Evolutionary conservation across 208 protist species (phyloP), one percentile per base, ranked within the genome.

Genomic region (Tritrichomonas foetus): DNA sequence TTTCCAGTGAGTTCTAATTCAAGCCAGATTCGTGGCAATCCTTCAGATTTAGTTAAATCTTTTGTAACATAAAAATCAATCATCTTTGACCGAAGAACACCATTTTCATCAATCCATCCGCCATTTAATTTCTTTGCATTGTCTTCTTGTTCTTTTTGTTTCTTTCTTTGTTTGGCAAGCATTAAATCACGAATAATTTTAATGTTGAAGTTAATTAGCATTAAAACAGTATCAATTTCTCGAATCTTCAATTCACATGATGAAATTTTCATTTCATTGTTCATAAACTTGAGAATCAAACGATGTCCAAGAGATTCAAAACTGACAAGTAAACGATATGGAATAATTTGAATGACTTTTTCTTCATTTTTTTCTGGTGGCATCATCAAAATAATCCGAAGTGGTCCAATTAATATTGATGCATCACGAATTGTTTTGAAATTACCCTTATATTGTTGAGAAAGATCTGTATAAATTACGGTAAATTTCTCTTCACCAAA

Each of bases 111-210:
- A n/a, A 53, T 57, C 13, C 20, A 89, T 44, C 78, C 78, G 39
- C 78, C 78, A 39, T 16, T 14, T 5, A 53, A 30, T 53, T 47
- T 53, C 9, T 53, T n/a, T 39, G 30, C 30, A 8, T n/a, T 89
- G 11, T 89, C 78, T 89, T 89, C 78, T 53, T 5, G 14, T 36
- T 50, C 47, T n/a, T 53, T 33, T 8, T 47, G 1, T 36, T 44
- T 78, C 33, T 44, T 78, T 33, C 27, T 3, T 53, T 84, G n/a
- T 53, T 44, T 84, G 11, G 74, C 74, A 53, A 53, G 41, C n/a
- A 84, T 84, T 14, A 84, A 53, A 84, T 84, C 74, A 53, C n/a
- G 27, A 44, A 84, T 84, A 84, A 84, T 33, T 44, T 84, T 84
- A 44, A 84, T 84, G 74, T 84, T 84, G 25, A 53, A 84, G 5